Conservation (phyloP, 441 rosid species). For the Sinapis alba region DNA sequence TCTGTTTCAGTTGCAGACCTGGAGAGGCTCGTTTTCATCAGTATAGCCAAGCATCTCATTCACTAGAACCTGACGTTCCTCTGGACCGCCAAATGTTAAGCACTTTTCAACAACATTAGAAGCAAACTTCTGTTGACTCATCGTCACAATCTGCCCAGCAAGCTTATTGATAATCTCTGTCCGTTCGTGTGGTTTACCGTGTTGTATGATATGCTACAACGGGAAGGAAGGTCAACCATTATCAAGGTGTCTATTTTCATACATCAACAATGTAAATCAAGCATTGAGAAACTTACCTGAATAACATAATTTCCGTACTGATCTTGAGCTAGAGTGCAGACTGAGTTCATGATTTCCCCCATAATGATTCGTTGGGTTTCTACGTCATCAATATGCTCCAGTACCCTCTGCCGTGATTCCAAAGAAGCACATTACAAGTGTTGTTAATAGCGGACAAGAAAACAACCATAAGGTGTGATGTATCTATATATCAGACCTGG, state of each 20-base stretch:
- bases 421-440: conserved; percentile 15
- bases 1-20: conserved; percentile 47
- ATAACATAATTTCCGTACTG: conserved; percentile 97
- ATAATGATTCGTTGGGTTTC: conserved; percentile 71
- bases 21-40: conserved; percentile 94
- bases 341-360: conserved; percentile 84
- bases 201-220: conserved; percentile 83
- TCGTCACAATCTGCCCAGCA: conserved; percentile 87
- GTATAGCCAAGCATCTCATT: conserved; percentile 89
- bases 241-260: conserved; percentile 9
- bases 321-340: conserved; percentile 81
- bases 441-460: conserved; percentile 14
- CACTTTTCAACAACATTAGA: conserved; percentile 96
- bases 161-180: conserved; percentile 76
- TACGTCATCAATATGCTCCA: conserved; percentile 73
- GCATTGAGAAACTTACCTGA: conserved; percentile 53
- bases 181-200: conserved; percentile 78
- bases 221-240: neutral
- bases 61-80: conserved; percentile 80
- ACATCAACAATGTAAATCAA: conserved; percentile 3
- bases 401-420: conserved; percentile 64
- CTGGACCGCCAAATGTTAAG: conserved; percentile 78
- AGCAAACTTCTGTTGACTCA: conserved; percentile 98
- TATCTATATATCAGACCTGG: conserved; percentile 54
- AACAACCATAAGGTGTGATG: conserved; percentile 1